These are phyloP conservation scores for Candida andamanensis DNA, from an alignment of 805 yeast genomes.

Conservation along the genomic window DNA sequence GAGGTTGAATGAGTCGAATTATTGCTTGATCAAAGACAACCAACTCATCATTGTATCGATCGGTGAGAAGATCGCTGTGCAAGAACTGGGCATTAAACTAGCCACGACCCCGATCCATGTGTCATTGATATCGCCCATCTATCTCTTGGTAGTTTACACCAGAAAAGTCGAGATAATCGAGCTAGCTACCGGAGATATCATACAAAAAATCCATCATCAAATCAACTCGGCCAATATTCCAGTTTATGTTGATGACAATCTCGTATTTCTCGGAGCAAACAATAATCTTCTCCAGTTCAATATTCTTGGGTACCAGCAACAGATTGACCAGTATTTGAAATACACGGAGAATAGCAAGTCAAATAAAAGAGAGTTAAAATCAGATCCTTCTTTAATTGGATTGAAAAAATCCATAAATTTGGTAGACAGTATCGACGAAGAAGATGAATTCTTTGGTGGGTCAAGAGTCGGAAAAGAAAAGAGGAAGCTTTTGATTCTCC, in stretches of 20 bases:
- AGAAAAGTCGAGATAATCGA: conserved; percentile 34
- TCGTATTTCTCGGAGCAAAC: conserved; percentile 22
- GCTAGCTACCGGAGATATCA: conserved; percentile 26
- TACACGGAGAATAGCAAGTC: conserved; percentile 15
- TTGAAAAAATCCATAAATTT: conserved; percentile 29
- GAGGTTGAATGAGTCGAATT: conserved; percentile 9
- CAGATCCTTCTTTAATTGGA: conserved; percentile 29
- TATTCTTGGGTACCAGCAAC: conserved; percentile 23
- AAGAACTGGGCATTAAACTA: conserved; percentile 20
- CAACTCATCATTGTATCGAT: conserved; percentile 17
- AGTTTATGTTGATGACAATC: conserved; percentile 3
- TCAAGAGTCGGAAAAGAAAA: conserved; percentile 15
- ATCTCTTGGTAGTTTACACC: conserved; percentile 24
- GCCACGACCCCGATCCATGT: conserved; percentile 21
- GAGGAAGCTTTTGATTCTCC: conserved; percentile 25
- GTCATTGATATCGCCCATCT: conserved; percentile 27
- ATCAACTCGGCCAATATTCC: conserved; percentile 18
- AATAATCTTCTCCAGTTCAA: conserved; percentile 27
- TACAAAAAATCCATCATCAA: conserved; percentile 31
- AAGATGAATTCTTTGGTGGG: conserved; percentile 21
- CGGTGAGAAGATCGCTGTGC: conserved; percentile 8
- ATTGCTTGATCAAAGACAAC: conserved; percentile 30
- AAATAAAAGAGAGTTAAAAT: conserved; percentile 16
- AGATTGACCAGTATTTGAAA: conserved; percentile 31
- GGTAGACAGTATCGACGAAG: conserved; percentile 20